Evolutionary conservation across 257 asterid species (phyloP), one percentile per base, ranked within the genome.

Genomic region (Nicotiana tomentosiformis): DNA sequence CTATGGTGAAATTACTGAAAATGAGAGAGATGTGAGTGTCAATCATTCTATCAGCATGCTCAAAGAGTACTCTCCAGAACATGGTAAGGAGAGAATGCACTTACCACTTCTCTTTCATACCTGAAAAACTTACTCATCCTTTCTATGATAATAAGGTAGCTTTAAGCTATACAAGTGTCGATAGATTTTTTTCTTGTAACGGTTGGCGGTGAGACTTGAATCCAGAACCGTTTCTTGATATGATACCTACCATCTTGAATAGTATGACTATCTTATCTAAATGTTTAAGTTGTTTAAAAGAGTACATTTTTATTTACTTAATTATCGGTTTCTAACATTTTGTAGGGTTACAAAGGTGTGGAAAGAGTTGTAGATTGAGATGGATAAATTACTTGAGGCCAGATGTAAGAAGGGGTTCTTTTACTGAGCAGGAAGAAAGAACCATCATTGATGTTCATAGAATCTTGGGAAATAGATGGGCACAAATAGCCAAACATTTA

Each of bases 331-430:
- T 51, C 5, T 1, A 51, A 76, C 26, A 14, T 14, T 82, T 53
- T 87, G 85, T 83, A 95, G 99, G 98, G 10, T 61, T 96, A 5
- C 93, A 94, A 68, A 93, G 99, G 88, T 96, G 99, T 46, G 99
- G 99, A 32, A 95, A 95, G 89, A 95, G 99, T 53, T 95, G 98
- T 80, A 92, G 99, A 70, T 66, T 95, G 83, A 86, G 99, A 85
- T 95, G 99, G 99, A 95, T 94, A 83, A 95, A 95, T 33, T 95
- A 96, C 87, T 86, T 96, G 64, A 80, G 98, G 84, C 99, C 99
- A 8, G 99, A 96, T 87, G 84, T 96, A 17, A 96, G 91, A 85
- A 87, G 98, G 78, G 99, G 99, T 16, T 90, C 97, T 9, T 96
- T 96, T 66, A 94, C 90, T 0, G 97, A 91, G 33, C 91, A 89